Evolutionary conservation across 331 rosid species (phyloP).

Genomic region (Malus hybrid): DNA sequence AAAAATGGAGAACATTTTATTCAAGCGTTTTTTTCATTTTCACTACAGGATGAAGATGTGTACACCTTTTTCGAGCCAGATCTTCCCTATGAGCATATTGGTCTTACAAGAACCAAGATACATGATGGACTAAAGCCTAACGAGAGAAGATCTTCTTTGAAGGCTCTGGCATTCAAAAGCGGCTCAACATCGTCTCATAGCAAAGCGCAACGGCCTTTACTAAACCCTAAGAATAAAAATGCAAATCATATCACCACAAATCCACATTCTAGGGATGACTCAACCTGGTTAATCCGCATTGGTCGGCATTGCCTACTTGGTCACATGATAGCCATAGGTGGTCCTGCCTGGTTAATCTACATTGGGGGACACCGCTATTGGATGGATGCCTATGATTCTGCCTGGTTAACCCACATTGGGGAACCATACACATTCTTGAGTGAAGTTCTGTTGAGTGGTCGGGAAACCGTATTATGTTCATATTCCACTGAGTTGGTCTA

Average conservation of each 20-base stretch:
- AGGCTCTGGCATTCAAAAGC: constrained; percentile 33
- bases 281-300: too few species aligned
- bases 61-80: constrained; percentile 93
- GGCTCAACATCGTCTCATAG: constrained; percentile 49
- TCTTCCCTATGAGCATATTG: constrained; percentile 39
- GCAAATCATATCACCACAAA: constrained; percentile 32
- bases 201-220: constrained; percentile 25
- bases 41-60: constrained; percentile 83
- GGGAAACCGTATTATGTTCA: too few species aligned
- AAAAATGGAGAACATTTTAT: neutral
- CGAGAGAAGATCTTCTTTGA: constrained; percentile 53
- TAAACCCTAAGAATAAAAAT: constrained; percentile 45
- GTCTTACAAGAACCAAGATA: constrained; percentile 44
- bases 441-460: too few species aligned
- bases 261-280: neutral
- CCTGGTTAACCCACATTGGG: too few species aligned
- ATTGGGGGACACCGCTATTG: too few species aligned
- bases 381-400: too few species aligned
- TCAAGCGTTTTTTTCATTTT: neutral
- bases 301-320: too few species aligned
- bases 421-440: too few species aligned
- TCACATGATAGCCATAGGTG: too few species aligned
- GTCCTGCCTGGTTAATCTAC: too few species aligned
- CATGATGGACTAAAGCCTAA: constrained; percentile 48
- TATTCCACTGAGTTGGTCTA: too few species aligned